Evolutionary conservation across 306 rosid genomes (phyloP).

Genomic region (Quercus suber): DNA sequence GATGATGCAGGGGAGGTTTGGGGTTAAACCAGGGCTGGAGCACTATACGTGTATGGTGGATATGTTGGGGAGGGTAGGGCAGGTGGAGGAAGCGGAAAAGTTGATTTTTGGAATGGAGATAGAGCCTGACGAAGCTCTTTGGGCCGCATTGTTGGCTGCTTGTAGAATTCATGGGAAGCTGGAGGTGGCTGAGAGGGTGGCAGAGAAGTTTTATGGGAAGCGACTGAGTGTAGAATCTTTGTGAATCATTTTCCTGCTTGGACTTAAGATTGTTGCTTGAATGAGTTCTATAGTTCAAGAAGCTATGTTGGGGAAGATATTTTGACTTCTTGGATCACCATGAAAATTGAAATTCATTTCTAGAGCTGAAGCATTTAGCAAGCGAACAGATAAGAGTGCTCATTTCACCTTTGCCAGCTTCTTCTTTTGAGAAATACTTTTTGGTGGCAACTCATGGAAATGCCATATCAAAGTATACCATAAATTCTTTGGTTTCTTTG

Average conservation of each 20-base stretch:
- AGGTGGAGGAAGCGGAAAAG: slow-evolving; percentile 66
- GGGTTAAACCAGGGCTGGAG: slow-evolving; percentile 41
- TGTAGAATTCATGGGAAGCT: slow-evolving; percentile 62
- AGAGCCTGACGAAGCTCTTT: slow-evolving; percentile 54
- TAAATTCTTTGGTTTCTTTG: too few relatives aligned
- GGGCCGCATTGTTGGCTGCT: slow-evolving; percentile 55
- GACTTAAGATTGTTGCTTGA: not conserved
- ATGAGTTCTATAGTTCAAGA: too few relatives aligned
- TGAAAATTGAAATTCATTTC: not conserved
- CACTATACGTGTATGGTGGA: slow-evolving; percentile 84
- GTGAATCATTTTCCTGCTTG: slow-evolving; percentile 5
- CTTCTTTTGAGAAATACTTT: not conserved
- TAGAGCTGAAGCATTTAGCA: not conserved
- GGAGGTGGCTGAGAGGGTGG: slow-evolving; percentile 60
- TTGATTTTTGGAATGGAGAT: slow-evolving; percentile 50
- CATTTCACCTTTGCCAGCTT: too few relatives aligned
- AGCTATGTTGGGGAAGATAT: too few relatives aligned
- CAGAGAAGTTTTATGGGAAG: slow-evolving; percentile 29
- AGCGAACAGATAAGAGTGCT: not conserved
- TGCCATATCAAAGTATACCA: too few relatives aligned
- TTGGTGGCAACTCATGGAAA: not conserved
- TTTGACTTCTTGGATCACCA: not conserved
- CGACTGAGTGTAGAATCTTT: slow-evolving; percentile 14
- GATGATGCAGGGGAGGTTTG: slow-evolving; percentile 52
- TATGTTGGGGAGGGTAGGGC: slow-evolving; percentile 67